Base-by-base conservation (phyloP, 169 alveolate species). In the Cryptosporidium tyzzeri region DNA sequence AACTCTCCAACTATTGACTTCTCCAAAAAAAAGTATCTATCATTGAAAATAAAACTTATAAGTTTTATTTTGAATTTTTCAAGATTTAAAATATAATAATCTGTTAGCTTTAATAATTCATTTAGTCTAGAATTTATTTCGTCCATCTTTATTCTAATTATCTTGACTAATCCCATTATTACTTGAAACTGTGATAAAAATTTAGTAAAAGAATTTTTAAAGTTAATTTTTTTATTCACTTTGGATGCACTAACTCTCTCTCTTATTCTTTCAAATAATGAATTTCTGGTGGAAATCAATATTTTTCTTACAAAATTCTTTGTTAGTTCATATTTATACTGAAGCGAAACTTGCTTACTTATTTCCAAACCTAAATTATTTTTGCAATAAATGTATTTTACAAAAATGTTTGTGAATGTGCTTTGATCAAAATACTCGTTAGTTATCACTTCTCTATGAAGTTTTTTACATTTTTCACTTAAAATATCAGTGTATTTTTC, bases 171-270 rank as follows among this genome's bases (percentile, higher is more conserved):
- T 23, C 86, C 86, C 37, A 73, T 23, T 37, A 73, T 55, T 53
- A 59, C 55, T 73, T 73, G 86, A 58, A 73, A 73, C 39, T 73
- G 86, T 55, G 71, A 73, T 23, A 73, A 39, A 53, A 29, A 44
- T 21, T 55, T 73, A 1, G 50, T 39, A 59, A 73, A 59, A n/a
- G 58, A 29, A 21, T 26, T 31, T 14, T 71, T 33, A 50, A 71
- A 71, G 44, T 33, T 18, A 35, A 65, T 65, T 16, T 65, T 9
- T 33, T 9, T 44, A 33, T 65, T 37, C 48, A 31, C 10, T 29
- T 48, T 48, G 44, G 67, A 44, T 44, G 62, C 18, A 67, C 55
- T 69, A n/a, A n/a, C 21, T 73, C 71, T 50, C 35, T 73, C 71
- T 33, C 86, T 51, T 31, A 73, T 53, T 37, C 33, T 73, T 18